Percentiles rank a stretch among this genome's conserved stretches.
These are phyloP conservation scores for Vittaforma corneae DNA, from an alignment of 371 early-diverging fungal genomes.

Conservation along the genomic window DNA sequence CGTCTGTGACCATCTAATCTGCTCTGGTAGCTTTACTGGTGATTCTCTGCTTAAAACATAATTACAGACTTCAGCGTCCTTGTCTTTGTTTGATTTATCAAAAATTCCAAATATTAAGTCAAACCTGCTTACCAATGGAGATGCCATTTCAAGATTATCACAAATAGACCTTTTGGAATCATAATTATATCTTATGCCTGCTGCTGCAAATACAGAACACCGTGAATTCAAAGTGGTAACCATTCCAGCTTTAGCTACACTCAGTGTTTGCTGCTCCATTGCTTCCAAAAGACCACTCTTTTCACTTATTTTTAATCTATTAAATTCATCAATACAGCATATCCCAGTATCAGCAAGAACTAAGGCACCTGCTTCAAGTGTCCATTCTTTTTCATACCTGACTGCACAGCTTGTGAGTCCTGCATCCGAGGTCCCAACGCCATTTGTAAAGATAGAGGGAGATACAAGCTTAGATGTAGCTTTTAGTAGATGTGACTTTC, in stretches of 20 bases:
- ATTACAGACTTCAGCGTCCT: conserved; percentile 27
- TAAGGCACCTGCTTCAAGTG: conserved; percentile 85
- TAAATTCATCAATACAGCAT: conserved; percentile 99
- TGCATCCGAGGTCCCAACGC: conserved; percentile 54
- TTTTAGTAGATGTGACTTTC: conserved; percentile 53
- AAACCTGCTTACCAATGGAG: conserved; percentile 57
- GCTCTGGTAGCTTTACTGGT: conserved; percentile 16
- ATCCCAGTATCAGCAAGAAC: conserved; percentile 91
- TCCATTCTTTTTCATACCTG: conserved; percentile 57
- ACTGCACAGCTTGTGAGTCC: conserved; percentile 59
- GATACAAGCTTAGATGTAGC: conserved; percentile 35
- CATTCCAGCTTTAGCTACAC: conserved; percentile 59
- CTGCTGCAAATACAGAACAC: conserved; percentile 56
- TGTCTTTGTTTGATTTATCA: conserved; percentile 11
- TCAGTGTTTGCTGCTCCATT: conserved; percentile 60
- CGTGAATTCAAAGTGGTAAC: conserved; percentile 52
- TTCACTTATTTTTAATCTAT: conserved; percentile 50
- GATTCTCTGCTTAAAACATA: conserved; percentile 20
- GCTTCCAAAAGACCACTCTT: conserved; percentile 57
- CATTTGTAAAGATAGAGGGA: conserved; percentile 52
- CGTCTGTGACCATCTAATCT: conserved; percentile 9
- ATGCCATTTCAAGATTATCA: conserved; percentile 46
- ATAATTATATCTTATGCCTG: conserved; percentile 29
- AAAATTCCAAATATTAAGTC: conserved; percentile 56
- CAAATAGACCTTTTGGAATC: conserved; percentile 43